Base-by-base conservation (phyloP, 805 yeast species). In the Myxozyma sirexii region DNA sequence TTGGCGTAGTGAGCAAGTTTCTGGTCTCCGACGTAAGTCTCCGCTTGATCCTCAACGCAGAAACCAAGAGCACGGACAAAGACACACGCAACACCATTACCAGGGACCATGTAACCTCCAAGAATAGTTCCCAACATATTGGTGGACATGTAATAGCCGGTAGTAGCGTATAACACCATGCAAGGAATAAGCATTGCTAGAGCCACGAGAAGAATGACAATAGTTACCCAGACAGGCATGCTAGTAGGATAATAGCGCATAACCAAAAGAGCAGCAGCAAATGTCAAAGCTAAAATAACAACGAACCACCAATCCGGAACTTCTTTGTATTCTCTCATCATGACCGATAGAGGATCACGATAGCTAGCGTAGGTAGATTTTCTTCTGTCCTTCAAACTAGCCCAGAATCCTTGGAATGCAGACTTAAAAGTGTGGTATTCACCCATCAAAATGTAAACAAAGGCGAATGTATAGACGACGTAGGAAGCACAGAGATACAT, bases 231-330 rank as follows among this genome's bases (percentile, higher is more conserved):
- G 15, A 83, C 76, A 0, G 88, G 86, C 2, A 84, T 80, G 52
- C 80, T 81, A 67, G 76, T 76, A 23, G 72, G 75, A 73, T 79
- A 80, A 2, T 70, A 72, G 45, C 74, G 68, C 46, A 79, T 69
- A 33, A 75, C 69, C 10, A 75, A 76, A 17, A 55, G 29, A 23
- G 56, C 53, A 21, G 46, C 44, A 3, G 41, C 70, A 54, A 70
- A 78, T 71, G 79, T 72, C 49, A 80, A 72, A 1, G 76, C 62
- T 4, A 84, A 74, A 26, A 85, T 75, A 8, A 75, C 63, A 15
- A 82, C 55, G 45, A 81, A 86, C 89, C 90, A 85, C 85, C 86
- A 84, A 64, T 84, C 87, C 1, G 94, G 94, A 21, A 85, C 89
- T 64, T 86, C 90, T 43, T 79, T 79, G 71, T 86, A 86, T 57